Percentiles rank a stretch among this genome's conserved stretches.
phyloP scores from a whole-genome alignment of 2,329 filamentous ascomycete species.

The Ceratocystis destructans region DNA sequence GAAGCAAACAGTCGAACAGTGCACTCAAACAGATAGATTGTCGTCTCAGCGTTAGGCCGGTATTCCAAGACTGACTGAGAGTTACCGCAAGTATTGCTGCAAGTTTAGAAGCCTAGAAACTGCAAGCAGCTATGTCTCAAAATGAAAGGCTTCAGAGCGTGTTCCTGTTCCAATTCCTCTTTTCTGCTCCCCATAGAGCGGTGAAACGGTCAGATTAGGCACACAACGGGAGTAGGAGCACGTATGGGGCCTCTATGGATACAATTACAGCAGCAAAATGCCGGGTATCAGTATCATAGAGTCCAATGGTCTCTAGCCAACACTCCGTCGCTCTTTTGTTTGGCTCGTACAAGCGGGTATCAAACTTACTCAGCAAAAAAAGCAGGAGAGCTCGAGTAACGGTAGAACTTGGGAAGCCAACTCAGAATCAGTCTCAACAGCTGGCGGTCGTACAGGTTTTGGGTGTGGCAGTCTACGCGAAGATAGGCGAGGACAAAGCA shows the following conservation, averaged over 20 bases:
- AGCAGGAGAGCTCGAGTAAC: background rate
- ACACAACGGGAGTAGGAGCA: no score
- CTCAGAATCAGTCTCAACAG: background rate
- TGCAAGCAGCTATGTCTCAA: background rate
- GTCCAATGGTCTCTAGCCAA: background rate
- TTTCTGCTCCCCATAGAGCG: background rate
- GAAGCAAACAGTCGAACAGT: background rate
- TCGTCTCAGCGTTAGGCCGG: background rate
- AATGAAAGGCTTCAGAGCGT: background rate
- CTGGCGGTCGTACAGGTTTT: conserved; percentile 10
- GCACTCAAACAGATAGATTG: background rate
- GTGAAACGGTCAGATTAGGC: background rate
- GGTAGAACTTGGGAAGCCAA: background rate
- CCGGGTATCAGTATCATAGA: background rate
- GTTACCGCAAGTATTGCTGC: background rate
- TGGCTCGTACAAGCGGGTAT: background rate
- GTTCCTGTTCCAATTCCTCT: background rate
- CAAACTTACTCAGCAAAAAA: background rate
- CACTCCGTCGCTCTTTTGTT: background rate
- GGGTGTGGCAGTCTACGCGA: conserved; percentile 16
- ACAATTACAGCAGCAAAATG: background rate
- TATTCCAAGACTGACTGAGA: background rate
- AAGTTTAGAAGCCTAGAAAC: background rate
- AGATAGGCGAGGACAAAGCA: conserved; percentile 15
- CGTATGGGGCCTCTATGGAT: background rate